A percentile compares a stretch with the other conserved stretches of the same genome.
These are phyloP conservation scores for Asclepias syriaca DNA, from an alignment of 257 asterid genomes.

Conservation along the genomic window DNA sequence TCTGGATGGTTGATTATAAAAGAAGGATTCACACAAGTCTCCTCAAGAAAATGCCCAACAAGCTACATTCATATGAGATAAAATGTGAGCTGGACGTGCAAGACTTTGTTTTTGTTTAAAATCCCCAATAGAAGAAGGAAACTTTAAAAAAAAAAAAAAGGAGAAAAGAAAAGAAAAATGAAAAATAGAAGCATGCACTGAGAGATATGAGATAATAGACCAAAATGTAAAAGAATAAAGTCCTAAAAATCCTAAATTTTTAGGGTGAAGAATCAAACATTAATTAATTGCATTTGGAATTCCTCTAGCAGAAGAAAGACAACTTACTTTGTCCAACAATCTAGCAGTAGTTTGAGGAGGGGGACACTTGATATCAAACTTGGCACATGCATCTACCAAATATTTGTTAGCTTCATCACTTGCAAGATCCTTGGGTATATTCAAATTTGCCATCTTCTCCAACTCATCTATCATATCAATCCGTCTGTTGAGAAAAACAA, in stretches of 20 bases:
- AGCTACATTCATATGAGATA: constrained; percentile 33
- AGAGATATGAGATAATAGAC: no score
- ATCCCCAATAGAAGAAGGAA: no score
- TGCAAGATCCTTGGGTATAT: constrained; percentile 76
- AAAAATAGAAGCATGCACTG: no score
- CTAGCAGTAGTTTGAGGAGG: constrained; percentile 91
- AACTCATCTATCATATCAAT: constrained; percentile 91
- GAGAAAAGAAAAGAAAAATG: no score
- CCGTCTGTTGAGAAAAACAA: constrained; percentile 39
- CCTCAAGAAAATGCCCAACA: constrained; percentile 88
- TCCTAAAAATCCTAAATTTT: no score
- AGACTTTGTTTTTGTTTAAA: no score
- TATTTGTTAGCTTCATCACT: constrained; percentile 76
- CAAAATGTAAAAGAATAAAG: no score
- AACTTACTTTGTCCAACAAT: constrained; percentile 70
- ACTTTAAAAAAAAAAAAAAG: no score
- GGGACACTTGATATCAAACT: constrained; percentile 75
- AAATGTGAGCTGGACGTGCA: no score
- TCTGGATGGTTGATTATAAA: constrained; percentile 93
- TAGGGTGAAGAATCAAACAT: no score
- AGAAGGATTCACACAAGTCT: constrained; percentile 67
- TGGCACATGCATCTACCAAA: constrained; percentile 63
- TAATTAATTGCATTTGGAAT: background rate
- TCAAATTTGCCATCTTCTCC: constrained; percentile 62
- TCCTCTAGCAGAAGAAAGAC: background rate